Evolutionary conservation across 2,329 filamentous ascomycete species (phyloP).

Genomic region (Aspergillus latus): DNA sequence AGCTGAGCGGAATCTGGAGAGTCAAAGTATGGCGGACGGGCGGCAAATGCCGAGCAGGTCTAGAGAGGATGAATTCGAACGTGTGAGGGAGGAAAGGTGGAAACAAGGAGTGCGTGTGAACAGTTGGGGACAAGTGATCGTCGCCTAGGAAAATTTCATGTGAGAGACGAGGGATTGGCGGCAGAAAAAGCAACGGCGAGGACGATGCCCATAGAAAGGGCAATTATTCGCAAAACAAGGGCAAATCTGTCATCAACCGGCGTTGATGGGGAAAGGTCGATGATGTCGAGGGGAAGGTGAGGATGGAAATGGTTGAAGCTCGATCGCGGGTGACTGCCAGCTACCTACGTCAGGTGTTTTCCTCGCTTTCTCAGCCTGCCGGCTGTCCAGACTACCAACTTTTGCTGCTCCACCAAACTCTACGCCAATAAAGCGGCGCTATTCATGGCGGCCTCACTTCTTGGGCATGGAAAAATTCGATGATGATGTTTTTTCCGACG

Average conservation of each 20-base stretch:
- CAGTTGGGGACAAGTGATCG: slow-evolving; percentile 20
- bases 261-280: slow-evolving; percentile 12
- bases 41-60: slow-evolving; percentile 15
- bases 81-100: slow-evolving; percentile 6
- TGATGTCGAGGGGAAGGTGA: slow-evolving; percentile 15
- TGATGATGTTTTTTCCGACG: slow-evolving; percentile 50
- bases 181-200: slow-evolving; percentile 15
- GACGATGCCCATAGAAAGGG: background rate
- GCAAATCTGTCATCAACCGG: slow-evolving; percentile 7
- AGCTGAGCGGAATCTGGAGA: slow-evolving; percentile 18
- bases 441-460: slow-evolving; percentile 36
- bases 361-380: background rate
- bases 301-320: slow-evolving; percentile 14
- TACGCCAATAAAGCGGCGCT: slow-evolving; percentile 5
- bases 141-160: slow-evolving; percentile 33
- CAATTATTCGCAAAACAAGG: background rate
- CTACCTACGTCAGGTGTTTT: slow-evolving; percentile 16
- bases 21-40: slow-evolving; percentile 5
- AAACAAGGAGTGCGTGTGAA: slow-evolving; percentile 12
- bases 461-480: slow-evolving; percentile 50
- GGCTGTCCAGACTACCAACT: background rate
- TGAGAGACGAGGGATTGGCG: slow-evolving; percentile 32
- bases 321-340: slow-evolving; percentile 5
- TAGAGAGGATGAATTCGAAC: slow-evolving; percentile 2
- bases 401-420: slow-evolving; percentile 8